phyloP scores from a whole-genome alignment of 2,329 filamentous ascomycete genomes.

The Fusarium austroafricanum region DNA sequence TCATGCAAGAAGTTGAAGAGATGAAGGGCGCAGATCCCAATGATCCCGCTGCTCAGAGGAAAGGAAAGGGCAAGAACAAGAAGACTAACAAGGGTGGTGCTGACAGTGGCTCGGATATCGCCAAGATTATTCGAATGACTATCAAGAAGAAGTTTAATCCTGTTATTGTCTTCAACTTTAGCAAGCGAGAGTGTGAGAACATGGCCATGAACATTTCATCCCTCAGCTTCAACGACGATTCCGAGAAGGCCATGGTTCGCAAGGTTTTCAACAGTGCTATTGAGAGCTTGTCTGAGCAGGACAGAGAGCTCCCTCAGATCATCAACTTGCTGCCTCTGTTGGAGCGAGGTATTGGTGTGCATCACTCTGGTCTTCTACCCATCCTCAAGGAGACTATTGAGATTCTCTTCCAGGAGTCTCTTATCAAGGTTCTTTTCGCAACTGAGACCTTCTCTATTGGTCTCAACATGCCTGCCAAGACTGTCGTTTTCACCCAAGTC shows the following conservation, averaged over 20 bases:
- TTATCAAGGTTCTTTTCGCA: conserved; percentile 98
- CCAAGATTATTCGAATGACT: conserved; percentile 99
- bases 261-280: conserved; percentile 96
- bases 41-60: conserved; percentile 81
- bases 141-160: conserved; percentile 98
- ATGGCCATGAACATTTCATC: conserved; percentile 88
- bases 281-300: conserved; percentile 90
- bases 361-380: conserved; percentile 94
- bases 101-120: conserved; percentile 82
- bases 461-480: conserved; percentile 99
- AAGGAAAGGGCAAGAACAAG: conserved; percentile 92
- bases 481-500: conserved; percentile 97
- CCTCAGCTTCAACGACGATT: conserved; percentile 94
- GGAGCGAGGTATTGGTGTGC: conserved; percentile 92
- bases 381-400: conserved; percentile 99
- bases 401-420: conserved; percentile 96
- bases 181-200: conserved; percentile 94
- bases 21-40: conserved; percentile 87
- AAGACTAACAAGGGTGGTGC: conserved; percentile 89
- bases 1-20: conserved; percentile 89
- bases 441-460: conserved; percentile 99
- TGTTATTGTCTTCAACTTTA: conserved; percentile 99
- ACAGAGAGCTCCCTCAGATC: conserved; percentile 90
- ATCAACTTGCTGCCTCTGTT: conserved; percentile 88
- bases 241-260: conserved; percentile 92